Evolutionary conservation across 148 eudicot species (phyloP).

Genomic region (Limonium bicolor): DNA sequence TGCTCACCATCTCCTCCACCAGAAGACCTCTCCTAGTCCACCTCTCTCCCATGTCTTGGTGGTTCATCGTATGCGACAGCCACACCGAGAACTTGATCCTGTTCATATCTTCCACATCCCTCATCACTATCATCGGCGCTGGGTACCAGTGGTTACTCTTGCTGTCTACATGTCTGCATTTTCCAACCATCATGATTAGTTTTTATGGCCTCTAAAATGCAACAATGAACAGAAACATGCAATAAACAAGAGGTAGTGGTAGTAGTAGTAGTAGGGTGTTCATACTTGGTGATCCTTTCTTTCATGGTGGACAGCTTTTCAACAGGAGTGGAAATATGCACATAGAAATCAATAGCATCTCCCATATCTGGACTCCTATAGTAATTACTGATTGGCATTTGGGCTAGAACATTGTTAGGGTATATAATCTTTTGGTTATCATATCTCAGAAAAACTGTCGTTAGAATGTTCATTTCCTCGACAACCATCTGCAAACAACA

Average conservation of each 20-base stretch:
- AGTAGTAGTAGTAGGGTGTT: background rate
- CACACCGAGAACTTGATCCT: conserved; percentile 42
- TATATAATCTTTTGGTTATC: conserved; percentile 69
- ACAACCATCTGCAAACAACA: conserved; percentile 60
- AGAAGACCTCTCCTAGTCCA: conserved; percentile 43
- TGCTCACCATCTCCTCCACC: conserved; percentile 56
- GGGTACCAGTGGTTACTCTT: conserved; percentile 60
- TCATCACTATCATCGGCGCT: conserved; percentile 41
- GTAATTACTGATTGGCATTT: conserved; percentile 60
- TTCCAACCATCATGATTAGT: background rate
- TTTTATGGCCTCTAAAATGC: too few species aligned
- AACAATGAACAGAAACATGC: background rate
- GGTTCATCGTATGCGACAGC: conserved; percentile 60
- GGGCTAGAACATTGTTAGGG: conserved; percentile 65
- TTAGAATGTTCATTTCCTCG: conserved; percentile 72
- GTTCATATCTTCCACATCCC: conserved; percentile 66
- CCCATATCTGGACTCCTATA: conserved; percentile 83
- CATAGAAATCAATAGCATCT: conserved; percentile 51
- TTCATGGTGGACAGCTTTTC: conserved; percentile 60
- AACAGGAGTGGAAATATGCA: conserved; percentile 48
- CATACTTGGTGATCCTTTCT: conserved; percentile 49
- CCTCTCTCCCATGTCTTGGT: conserved; percentile 64
- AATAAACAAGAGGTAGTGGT: background rate
- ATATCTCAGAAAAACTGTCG: conserved; percentile 48
- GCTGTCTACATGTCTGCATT: conserved; percentile 36